phyloP scores from a whole-genome alignment of 768 basidiomycete genomes.

The Suillus subluteus region DNA sequence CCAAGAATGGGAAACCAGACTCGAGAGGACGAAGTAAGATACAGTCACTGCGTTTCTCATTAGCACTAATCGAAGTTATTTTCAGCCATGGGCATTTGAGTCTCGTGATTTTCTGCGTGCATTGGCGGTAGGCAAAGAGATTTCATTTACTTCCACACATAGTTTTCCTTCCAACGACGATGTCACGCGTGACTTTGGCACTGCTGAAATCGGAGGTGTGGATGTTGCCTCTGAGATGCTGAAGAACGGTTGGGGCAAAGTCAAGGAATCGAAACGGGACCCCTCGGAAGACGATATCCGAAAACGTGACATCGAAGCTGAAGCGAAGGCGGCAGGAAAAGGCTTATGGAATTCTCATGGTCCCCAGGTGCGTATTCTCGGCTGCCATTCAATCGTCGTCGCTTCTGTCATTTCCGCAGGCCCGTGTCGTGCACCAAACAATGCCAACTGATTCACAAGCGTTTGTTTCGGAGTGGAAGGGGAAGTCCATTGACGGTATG shows the following conservation, averaged over 20 bases:
- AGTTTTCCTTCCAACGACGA: slow-evolving; percentile 79
- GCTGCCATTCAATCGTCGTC: neutral
- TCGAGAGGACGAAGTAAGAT: slow-evolving; percentile 84
- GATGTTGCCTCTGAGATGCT: slow-evolving; percentile 82
- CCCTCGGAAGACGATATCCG: slow-evolving; percentile 76
- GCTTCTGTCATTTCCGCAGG: slow-evolving; percentile 42
- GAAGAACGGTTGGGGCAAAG: slow-evolving; percentile 88
- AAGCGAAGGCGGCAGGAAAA: slow-evolving; percentile 73
- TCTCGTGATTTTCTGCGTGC: slow-evolving; percentile 90
- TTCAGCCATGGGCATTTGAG: slow-evolving; percentile 87
- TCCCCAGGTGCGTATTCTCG: slow-evolving; percentile 51
- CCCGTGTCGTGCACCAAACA: slow-evolving; percentile 73
- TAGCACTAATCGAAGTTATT: slow-evolving; percentile 13
- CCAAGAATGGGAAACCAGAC: slow-evolving; percentile 83
- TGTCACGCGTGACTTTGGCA: slow-evolving; percentile 77
- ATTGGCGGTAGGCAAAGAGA: slow-evolving; percentile 86
- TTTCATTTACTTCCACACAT: slow-evolving; percentile 83
- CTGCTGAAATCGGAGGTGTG: slow-evolving; percentile 69
- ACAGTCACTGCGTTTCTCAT: neutral
- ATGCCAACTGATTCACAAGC: slow-evolving; percentile 91
- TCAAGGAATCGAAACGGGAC: slow-evolving; percentile 87
- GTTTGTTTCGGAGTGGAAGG: slow-evolving; percentile 91
- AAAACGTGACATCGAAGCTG: slow-evolving; percentile 73
- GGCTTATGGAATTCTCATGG: slow-evolving; percentile 89
- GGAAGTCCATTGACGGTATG: slow-evolving; percentile 84